Evolutionary conservation across 2,329 filamentous ascomycete genomes (phyloP), one percentile per base, ranked within the genome.

Genomic region (Stachybotrys elegans): DNA sequence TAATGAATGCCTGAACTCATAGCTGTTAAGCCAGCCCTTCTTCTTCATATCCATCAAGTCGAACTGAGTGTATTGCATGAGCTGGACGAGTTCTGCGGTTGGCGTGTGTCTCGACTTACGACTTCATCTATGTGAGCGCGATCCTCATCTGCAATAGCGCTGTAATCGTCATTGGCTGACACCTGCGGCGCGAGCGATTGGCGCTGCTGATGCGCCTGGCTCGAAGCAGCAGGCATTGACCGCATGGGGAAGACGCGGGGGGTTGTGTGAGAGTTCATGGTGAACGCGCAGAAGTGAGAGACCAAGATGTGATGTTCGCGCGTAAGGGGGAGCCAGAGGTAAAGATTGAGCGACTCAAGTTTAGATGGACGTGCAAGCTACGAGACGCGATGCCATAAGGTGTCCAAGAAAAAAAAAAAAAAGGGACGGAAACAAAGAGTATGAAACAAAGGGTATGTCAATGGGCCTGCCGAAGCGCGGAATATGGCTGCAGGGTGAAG

Each of bases 31-130:
- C 66, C 87, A 83, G 38, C 84, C 80, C 70, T 97, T 91, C 65
- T 94, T 92, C 75, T 97, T 92, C 59, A 95, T 86, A 65, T 97
- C 93, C 75, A 98, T 97, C 52, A 97, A 83, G 49, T 84, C 84
- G 68, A 97, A 97, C 86, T 95, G 34, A 42, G 25, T 2, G 22
- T 16, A 16, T 8, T 22, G 20, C 22, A 29, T 31, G 52, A 57
- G 21, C 12, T 6, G n/a, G 34, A 20, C 13, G 5, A 19, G 34
- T 20, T 16, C n/a, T 4, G 5, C 17, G 16, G 21, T 17, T 11
- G 5, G 34, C 14, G 17, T 19, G 5, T 12, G 5, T 17, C 11
- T 38, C 29, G 38, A 74, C 84, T 60, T 78, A 94, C 89, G 51
- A 92, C 91, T 74, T 96, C 91, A 62, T 88, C 88, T 51, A 96